A percentile compares a stretch with the other conserved stretches of the same genome.
phyloP scores from a whole-genome alignment of 2,329 filamentous ascomycete species.

The Tricladium varicosporioides region DNA sequence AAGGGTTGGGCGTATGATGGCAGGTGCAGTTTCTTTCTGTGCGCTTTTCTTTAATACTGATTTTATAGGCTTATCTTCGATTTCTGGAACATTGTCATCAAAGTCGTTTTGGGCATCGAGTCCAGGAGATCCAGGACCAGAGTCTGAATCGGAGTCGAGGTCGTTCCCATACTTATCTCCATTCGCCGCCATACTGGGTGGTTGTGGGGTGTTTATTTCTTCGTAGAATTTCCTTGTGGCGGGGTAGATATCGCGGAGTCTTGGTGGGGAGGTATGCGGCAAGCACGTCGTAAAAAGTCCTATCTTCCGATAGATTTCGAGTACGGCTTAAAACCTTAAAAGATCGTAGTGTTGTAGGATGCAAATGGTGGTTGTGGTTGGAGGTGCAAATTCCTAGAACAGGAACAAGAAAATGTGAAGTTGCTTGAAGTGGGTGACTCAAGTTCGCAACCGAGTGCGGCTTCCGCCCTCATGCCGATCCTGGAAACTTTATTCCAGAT shows the following conservation, averaged over 20 bases:
- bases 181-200: constrained; percentile 37
- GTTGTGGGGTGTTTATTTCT: constrained; percentile 16
- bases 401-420: neutral
- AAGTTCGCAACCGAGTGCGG: neutral
- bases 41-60: constrained; percentile 81
- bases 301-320: neutral
- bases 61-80: constrained; percentile 67
- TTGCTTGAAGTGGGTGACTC: neutral
- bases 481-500: neutral
- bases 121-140: constrained; percentile 56
- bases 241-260: constrained; percentile 8
- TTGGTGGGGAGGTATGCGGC: neutral
- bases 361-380: neutral
- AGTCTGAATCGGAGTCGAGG: constrained; percentile 65
- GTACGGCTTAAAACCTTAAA: neutral
- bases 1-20: constrained; percentile 60
- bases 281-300: neutral
- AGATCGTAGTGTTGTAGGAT: neutral
- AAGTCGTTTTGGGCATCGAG: constrained; percentile 47
- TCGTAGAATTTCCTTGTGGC: constrained; percentile 5
- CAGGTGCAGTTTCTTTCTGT: constrained; percentile 51
- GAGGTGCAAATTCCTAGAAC: neutral
- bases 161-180: constrained; percentile 69
- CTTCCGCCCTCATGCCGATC: neutral
- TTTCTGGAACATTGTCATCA: constrained; percentile 55